phyloP scores from a whole-genome alignment of 148 eudicot genomes.

The Rhododendron ovatum region DNA sequence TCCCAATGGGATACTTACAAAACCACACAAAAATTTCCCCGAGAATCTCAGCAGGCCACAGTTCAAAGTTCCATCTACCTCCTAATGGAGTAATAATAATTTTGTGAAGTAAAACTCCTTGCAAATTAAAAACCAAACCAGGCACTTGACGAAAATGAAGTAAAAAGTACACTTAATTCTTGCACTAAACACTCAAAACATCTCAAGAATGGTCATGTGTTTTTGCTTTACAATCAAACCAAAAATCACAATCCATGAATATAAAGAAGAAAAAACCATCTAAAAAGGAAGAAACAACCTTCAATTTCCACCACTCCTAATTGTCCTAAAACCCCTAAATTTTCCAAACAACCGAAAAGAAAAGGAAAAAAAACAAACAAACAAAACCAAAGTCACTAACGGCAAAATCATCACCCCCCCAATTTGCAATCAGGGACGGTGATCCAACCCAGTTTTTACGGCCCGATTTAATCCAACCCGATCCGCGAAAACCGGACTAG shows the following conservation, averaged over 20 bases:
- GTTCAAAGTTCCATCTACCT: background rate
- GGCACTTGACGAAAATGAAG: background rate
- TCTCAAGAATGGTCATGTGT: background rate
- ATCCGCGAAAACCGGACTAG: background rate
- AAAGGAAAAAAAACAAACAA: background rate
- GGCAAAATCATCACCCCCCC: background rate
- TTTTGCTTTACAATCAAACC: conserved; percentile 11
- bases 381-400: background rate
- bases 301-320: background rate
- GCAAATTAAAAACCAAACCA: background rate
- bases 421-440: background rate
- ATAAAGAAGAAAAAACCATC: background rate
- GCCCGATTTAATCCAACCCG: background rate
- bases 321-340: background rate
- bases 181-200: background rate
- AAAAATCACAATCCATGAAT: background rate
- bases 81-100: background rate
- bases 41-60: background rate
- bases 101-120: background rate
- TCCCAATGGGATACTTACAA: background rate
- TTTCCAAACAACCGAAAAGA: conserved; percentile 13
- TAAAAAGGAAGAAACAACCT: background rate
- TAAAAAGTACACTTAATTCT: background rate
- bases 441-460: background rate
- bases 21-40: background rate